These are phyloP conservation scores for Irpex lacteus DNA, from an alignment of 1,284 basidiomycete genomes.

Conservation along the genomic window DNA sequence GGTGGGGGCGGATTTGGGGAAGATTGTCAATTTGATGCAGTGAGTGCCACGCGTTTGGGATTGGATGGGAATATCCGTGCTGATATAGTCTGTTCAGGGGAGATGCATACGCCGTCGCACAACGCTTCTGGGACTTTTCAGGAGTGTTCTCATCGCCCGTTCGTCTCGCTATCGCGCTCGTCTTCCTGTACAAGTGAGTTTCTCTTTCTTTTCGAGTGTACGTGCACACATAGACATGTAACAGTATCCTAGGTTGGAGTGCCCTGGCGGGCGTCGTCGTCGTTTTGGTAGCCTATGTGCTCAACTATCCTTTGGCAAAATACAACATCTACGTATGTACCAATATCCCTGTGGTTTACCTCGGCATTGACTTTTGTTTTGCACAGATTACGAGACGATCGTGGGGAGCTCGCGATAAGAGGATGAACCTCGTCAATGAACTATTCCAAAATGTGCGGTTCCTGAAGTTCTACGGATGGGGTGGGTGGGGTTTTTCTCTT, in stretches of 20 bases:
- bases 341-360: no score
- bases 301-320: constrained; percentile 65
- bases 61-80: neutral
- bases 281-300: constrained; percentile 60
- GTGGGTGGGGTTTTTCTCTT: constrained; percentile 29
- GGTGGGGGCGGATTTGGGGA: constrained; percentile 59
- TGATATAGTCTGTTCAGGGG: constrained; percentile 41
- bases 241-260: constrained; percentile 80
- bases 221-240: constrained; percentile 2
- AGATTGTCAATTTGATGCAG: constrained; percentile 74
- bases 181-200: constrained; percentile 73
- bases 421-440: constrained; percentile 81
- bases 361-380: neutral
- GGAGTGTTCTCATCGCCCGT: constrained; percentile 70
- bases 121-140: constrained; percentile 71
- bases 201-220: neutral
- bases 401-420: constrained; percentile 70
- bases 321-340: constrained; percentile 60
- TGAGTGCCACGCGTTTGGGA: constrained; percentile 29
- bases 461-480: constrained; percentile 74
- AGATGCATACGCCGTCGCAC: constrained; percentile 68
- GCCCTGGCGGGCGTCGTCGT: constrained; percentile 76
- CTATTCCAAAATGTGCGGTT: constrained; percentile 73
- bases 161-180: constrained; percentile 68
- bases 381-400: constrained; percentile 54